phyloP scores from a whole-genome alignment of 2,329 filamentous ascomycete species.

The Chalaropsis ovoidea region DNA sequence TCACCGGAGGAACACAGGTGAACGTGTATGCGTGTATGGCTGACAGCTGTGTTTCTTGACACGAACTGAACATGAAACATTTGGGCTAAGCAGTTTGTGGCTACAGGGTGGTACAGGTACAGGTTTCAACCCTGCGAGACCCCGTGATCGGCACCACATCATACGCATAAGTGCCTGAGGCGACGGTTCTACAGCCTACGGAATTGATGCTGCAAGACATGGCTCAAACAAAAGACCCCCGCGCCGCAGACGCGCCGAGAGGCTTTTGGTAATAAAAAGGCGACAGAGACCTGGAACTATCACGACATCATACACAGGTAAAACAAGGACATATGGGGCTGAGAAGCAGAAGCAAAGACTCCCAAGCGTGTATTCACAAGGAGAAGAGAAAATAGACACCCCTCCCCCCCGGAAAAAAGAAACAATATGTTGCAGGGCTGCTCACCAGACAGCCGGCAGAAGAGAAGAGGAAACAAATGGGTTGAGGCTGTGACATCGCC shows the following conservation, averaged over 20 bases:
- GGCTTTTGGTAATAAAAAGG: neutral
- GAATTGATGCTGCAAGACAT: neutral
- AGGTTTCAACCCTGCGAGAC: slow-evolving; percentile 9
- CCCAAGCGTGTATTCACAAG: neutral
- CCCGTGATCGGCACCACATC: neutral
- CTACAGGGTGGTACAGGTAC: neutral
- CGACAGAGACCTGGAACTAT: neutral
- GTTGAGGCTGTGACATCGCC: neutral
- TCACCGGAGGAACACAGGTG: neutral
- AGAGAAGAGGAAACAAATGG: neutral
- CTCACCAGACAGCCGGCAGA: neutral
- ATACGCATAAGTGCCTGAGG: neutral
- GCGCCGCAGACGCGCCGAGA: neutral
- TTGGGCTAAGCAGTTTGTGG: neutral
- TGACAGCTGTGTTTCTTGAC: neutral
- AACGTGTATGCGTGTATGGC: neutral
- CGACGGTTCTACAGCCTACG: neutral
- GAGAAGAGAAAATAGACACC: slow-evolving; percentile 1
- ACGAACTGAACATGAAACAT: slow-evolving; percentile 3
- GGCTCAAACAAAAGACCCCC: neutral
- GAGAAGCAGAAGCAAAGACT: neutral
- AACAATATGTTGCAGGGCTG: neutral
- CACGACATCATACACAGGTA: neutral
- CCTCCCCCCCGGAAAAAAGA: neutral
- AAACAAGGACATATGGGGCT: neutral